Percentiles rank a stretch among this genome's conserved stretches.
Evolutionary conservation across 2,329 filamentous ascomycete species (phyloP).

Genomic region (Exophiala spinifera): DNA sequence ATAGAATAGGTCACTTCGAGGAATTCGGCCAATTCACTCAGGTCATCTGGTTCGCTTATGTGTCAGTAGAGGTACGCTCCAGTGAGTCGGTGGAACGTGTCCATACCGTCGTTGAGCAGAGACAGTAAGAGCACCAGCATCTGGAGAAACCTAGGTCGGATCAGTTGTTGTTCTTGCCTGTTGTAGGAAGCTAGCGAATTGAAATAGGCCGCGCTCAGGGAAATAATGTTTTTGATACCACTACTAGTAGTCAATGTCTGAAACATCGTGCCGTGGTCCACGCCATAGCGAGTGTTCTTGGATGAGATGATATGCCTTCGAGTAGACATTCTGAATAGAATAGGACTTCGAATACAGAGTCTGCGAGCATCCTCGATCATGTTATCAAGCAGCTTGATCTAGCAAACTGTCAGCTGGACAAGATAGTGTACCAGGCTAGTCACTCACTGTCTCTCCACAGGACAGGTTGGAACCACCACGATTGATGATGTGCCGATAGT

Average conservation of each 20-base stretch:
- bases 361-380: constrained; percentile 33
- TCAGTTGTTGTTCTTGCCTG: constrained; percentile 22
- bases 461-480: constrained; percentile 26
- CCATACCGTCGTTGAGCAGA: constrained; percentile 31
- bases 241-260: constrained; percentile 31
- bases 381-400: constrained; percentile 26
- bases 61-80: background rate
- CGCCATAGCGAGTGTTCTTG: constrained; percentile 31
- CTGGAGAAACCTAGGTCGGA: constrained; percentile 30
- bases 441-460: constrained; percentile 23
- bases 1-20: constrained; percentile 31
- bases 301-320: constrained; percentile 26
- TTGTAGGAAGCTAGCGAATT: constrained; percentile 24
- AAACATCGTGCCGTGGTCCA: constrained; percentile 28
- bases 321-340: constrained; percentile 31
- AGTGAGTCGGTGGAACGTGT: background rate
- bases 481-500: constrained; percentile 24
- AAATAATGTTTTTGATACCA: constrained; percentile 32
- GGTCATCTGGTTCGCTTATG: constrained; percentile 11
- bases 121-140: constrained; percentile 30
- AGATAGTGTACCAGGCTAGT: background rate
- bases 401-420: background rate
- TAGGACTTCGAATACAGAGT: constrained; percentile 28
- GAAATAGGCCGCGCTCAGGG: constrained; percentile 28
- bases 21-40: constrained; percentile 28